Evolutionary conservation across 176 grass and related monocot species (phyloP).

Genomic region (Carex littledalei): DNA sequence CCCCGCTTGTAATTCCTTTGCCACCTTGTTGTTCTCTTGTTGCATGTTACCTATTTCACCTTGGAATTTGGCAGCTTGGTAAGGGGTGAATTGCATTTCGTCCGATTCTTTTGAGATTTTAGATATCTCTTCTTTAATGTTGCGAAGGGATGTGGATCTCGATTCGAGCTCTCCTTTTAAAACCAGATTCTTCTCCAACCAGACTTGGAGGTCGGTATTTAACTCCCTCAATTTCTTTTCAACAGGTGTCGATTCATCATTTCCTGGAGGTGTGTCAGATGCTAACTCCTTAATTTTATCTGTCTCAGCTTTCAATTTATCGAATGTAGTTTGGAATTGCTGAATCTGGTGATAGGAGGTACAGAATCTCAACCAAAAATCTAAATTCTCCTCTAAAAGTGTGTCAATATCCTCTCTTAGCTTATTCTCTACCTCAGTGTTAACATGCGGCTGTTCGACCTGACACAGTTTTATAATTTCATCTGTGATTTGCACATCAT

Average conservation of each 20-base stretch:
- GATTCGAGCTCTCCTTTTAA: slow-evolving; percentile 58
- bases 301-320: slow-evolving; percentile 28
- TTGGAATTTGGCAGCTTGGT: slow-evolving; percentile 82
- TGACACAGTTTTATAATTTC: slow-evolving; percentile 28
- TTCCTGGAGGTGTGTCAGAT: not conserved
- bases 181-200: slow-evolving; percentile 73
- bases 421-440: slow-evolving; percentile 50
- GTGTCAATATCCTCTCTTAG: slow-evolving; percentile 66
- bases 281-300: slow-evolving; percentile 24
- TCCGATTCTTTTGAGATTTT: slow-evolving; percentile 28
- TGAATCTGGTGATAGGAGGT: slow-evolving; percentile 66
- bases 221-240: slow-evolving; percentile 55
- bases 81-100: slow-evolving; percentile 45
- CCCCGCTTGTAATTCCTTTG: slow-evolving; percentile 61
- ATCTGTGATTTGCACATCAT: slow-evolving; percentile 22
- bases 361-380: slow-evolving; percentile 93
- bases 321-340: slow-evolving; percentile 49
- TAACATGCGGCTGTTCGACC: slow-evolving; percentile 17
- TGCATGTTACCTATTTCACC: slow-evolving; percentile 91
- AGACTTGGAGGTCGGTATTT: slow-evolving; percentile 90
- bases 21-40: slow-evolving; percentile 77
- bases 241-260: slow-evolving; percentile 6
- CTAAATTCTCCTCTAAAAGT: slow-evolving; percentile 81
- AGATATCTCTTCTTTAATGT: slow-evolving; percentile 76
- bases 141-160: slow-evolving; percentile 50